phyloP scores from a whole-genome alignment of 352 stramenopile species.

The Globisporangium irregulare region DNA sequence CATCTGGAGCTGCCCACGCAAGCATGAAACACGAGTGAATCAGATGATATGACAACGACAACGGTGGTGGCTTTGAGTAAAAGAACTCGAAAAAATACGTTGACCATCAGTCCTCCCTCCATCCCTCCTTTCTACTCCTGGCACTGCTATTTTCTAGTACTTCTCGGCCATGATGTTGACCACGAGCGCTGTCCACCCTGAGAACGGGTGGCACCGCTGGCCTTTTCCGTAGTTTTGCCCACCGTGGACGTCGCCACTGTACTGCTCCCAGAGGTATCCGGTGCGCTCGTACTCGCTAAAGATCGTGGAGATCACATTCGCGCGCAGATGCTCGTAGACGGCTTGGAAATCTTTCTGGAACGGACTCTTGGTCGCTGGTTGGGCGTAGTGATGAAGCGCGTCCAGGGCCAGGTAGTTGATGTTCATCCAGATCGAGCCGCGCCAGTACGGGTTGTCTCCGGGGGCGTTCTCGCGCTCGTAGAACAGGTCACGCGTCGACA shows the following conservation, averaged over 20 bases:
- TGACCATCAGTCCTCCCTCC: too few species aligned
- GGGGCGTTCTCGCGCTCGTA: slow-evolving; percentile 89
- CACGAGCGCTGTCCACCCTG: slow-evolving; percentile 91
- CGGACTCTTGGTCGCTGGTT: slow-evolving; percentile 33
- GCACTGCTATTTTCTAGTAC: slow-evolving; percentile 45
- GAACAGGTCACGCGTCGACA: slow-evolving; percentile 82
- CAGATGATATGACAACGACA: not conserved
- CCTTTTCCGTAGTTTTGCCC: slow-evolving; percentile 64
- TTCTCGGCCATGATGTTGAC: slow-evolving; percentile 92
- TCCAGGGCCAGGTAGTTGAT: slow-evolving; percentile 91
- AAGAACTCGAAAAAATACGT: too few species aligned
- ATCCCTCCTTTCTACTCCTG: not conserved
- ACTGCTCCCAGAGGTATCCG: slow-evolving; percentile 94
- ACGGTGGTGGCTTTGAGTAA: too few species aligned
- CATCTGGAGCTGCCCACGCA: too few species aligned
- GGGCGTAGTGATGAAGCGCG: slow-evolving; percentile 77
- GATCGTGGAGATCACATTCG: slow-evolving; percentile 64
- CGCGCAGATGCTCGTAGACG: slow-evolving; percentile 51
- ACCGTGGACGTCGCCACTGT: slow-evolving; percentile 71
- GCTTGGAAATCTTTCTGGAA: slow-evolving; percentile 39
- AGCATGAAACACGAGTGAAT: not conserved
- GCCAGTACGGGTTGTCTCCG: slow-evolving; percentile 92
- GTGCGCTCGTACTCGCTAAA: slow-evolving; percentile 81
- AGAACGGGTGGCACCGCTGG: slow-evolving; percentile 90
- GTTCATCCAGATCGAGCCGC: slow-evolving; percentile 94